Conservation (phyloP, 164 flowering plant genomes). For the Tetracentron sinense region DNA sequence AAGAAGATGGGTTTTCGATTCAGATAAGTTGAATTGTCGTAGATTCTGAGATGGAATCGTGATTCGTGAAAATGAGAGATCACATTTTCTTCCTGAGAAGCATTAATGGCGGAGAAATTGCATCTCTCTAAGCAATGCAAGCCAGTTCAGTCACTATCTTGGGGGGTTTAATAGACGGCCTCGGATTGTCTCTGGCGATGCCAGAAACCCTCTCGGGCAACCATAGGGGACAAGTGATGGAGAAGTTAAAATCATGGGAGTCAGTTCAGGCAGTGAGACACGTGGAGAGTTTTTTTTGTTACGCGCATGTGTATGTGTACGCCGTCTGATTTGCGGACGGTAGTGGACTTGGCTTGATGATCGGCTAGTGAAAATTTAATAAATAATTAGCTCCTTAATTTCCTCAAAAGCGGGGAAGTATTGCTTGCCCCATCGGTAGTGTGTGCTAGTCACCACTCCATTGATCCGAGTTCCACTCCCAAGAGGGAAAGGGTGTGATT, state of each 20-base stretch:
- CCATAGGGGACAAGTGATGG: constrained; percentile 12
- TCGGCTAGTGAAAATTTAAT: no score
- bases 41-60: not conserved
- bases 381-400: no score
- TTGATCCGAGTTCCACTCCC: no score
- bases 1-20: not conserved
- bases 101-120: constrained; percentile 16
- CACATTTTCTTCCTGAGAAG: constrained; percentile 15
- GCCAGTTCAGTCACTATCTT: not conserved
- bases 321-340: constrained; percentile 10
- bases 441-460: no score
- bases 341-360: not conserved
- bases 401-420: no score
- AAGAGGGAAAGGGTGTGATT: no score
- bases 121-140: constrained; percentile 1
- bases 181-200: not conserved
- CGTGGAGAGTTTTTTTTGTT: constrained; percentile 12
- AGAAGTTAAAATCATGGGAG: not conserved
- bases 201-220: no score
- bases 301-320: constrained; percentile 13
- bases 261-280: no score
- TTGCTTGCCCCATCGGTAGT: no score
- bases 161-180: no score
- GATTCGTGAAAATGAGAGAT: constrained; percentile 8
- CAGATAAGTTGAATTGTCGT: not conserved